Base-by-base conservation (phyloP, 2,329 filamentous ascomycete genomes). In the Mycosphaerella arachidis region DNA sequence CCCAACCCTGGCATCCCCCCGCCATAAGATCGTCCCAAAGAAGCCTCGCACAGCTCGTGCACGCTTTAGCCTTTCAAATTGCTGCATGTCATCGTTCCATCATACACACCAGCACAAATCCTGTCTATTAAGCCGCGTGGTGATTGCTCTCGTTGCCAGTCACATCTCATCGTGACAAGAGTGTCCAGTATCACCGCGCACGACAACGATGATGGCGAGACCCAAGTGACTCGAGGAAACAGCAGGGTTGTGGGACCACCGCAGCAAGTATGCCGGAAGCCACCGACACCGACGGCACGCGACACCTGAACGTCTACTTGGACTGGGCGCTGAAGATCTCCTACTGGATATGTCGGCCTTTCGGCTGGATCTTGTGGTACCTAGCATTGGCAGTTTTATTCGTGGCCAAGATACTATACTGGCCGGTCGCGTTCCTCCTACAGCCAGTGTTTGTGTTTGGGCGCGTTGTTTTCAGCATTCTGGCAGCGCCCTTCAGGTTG, bases 391-490 rank as follows among this genome's bases (percentile, higher is more conserved):
- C 75, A n/a, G 54, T 81, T 33, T 63, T 74, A 27, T 68, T 77
- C 56, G 60, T 82, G 12, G 68, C 78, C 1, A 73, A 77, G 6
- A 81, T 82, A 3, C 72, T 86, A 51, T 75, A 81, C 65, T 73
- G 76, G 35, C 61, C 79, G n/a, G 61, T 80, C 29, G 72, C 75
- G 46, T 75, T 84, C 62, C 61, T 78, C 46, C 70, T 83, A n/a
- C 76, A 83, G 16, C 84, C 84, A 2, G 67, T 84, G 51, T 73
- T 76, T 55, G 72, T 80, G 66, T 69, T 85, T 27, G 77, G 72
- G 10, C 73, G 73, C 9, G 75, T 77, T 46, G 40, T 80, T 6
- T 61, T 79, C 31, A 70, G 72, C 51, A 61, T 79, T 48, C 61
- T 77, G 40, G 67, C 79, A 12, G 72, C 81, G n/a, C 84, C 84